Base-by-base conservation (phyloP, 495 filamentous ascomycete species). In the Xylaria intraflava region DNA sequence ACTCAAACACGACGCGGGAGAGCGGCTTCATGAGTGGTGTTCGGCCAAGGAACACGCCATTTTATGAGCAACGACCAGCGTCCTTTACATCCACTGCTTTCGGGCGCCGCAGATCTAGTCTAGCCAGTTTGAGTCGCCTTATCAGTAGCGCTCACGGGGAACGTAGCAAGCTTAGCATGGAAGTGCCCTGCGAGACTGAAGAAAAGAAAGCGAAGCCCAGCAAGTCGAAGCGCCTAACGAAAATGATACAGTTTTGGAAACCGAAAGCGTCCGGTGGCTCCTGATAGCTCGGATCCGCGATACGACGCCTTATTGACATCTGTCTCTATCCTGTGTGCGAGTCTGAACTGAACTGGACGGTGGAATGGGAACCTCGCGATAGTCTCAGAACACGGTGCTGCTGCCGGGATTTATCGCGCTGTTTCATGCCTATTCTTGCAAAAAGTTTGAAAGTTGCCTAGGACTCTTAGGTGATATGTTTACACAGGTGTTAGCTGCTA, bases 181-280 rank as follows among this genome's bases (percentile, higher is more conserved):
- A 90, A 55, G 83, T 78, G 20, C 53, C 72, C 6, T 54, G 66
- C 52, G 72, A 78, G n/a, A 80, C 60, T 75, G 84, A 62, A 57
- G 68, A 87, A 48, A 84, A 80, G 68, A 77, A 76, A 49, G 59
- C 73, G 14, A 90, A 84, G 66, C 79, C 78, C 60, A 92, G 77
- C 69, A 79, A 86, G 68, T 77, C 82, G 20, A 88, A 83, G 58
- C 80, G 88, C 31, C 72, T 95, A 33, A 89, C 87, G 64, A 83
- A 86, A 31, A 72, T 93, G 62, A 84, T 93, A 81, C 84, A 87
- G 51, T 94, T 93, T 62, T 93, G 87, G 86, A 89, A 85, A 65
- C 68, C 78, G 3, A 78, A 75, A 42, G 69, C 69, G 11, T 49
- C 64, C 9, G 51, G 56, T 16, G 55, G 53, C 31, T 51, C 58